A percentile compares a stretch with the other conserved stretches of the same genome.
Conservation (phyloP, 2,329 filamentous ascomycete species). For the Calonectria fujianensis region DNA sequence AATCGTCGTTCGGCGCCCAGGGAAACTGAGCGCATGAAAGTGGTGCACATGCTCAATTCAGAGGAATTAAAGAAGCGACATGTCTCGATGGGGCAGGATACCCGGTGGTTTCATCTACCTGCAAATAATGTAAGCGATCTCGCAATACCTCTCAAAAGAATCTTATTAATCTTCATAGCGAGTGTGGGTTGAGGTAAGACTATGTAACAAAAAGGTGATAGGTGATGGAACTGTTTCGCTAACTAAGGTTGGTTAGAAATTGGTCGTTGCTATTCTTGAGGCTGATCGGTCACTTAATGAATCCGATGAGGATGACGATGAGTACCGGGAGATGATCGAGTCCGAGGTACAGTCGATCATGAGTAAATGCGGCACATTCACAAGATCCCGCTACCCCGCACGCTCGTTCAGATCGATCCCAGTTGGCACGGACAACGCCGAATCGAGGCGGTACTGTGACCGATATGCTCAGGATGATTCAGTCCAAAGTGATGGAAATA, state of each 20-base stretch:
- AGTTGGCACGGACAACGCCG: background rate
- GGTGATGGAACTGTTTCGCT: background rate
- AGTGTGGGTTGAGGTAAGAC: conserved; percentile 5
- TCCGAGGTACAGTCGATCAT: background rate
- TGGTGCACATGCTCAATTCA: background rate
- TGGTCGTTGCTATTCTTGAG: background rate
- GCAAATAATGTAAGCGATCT: background rate
- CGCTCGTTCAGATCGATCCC: conserved; percentile 1
- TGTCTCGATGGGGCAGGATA: background rate
- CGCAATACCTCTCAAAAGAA: background rate
- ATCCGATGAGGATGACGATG: background rate
- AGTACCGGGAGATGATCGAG: background rate
- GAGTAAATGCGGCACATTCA: background rate
- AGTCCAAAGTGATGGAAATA: background rate
- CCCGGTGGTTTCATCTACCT: conserved; percentile 19
- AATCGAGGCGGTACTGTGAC: conserved; percentile 3
- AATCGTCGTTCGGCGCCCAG: background rate
- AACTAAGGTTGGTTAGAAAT: background rate
- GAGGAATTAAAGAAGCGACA: background rate
- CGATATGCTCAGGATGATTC: background rate
- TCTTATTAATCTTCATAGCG: background rate
- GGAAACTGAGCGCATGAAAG: background rate
- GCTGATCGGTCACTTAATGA: background rate
- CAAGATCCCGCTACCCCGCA: background rate
- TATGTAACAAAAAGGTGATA: background rate